Base-by-base conservation (phyloP, 768 basidiomycete species). In the Agrocybe pediades region DNA sequence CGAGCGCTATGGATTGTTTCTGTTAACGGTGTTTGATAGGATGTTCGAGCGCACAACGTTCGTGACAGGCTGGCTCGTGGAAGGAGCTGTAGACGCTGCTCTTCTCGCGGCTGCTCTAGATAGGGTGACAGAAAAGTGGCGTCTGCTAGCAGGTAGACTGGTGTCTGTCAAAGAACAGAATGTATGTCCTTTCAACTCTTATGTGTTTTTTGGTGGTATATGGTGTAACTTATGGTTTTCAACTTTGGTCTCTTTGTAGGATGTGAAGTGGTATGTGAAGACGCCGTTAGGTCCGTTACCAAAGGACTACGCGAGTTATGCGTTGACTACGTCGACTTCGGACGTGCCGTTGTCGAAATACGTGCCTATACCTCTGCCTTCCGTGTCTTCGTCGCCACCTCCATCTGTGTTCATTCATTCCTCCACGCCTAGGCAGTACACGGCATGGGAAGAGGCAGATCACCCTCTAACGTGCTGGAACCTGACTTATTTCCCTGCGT, bases 381-480 rank as follows among this genome's bases (percentile, higher is more conserved):
- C 62, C 21, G 53, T 65, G 15, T 72, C 73, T 9, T 55, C 57
- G 9, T 71, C 75, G n/a, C 68, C 73, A 17, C 75, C 75, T 23
- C 65, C 64, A 16, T 51, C 64, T 9, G 51, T 78, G 17, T 75
- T 79, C 57, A 60, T 75, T 20, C 67, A 75, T 49, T 59, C 71
- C 2, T 68, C 70, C 2, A 76, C 75, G 0, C 76, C 75, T 1
- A 68, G 71, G 5, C 66, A 69, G 24, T 75, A 72, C 50, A 53
- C 66, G 5, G 48, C 52, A 23, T 77, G 74, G 74, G 73, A 73
- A 46, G 56, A 64, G 6, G 58, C 55, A 13, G 41, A 43, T 7
- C 62, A 72, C 54, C 76, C 76, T 11, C 58, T 78, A 42, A 76
- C 74, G 16, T 75, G 70, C 57, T 78, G 75, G 75, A 75, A 78